phyloP scores from a whole-genome alignment of 176 grass and related monocot species.

The Oryza glumipatula region DNA sequence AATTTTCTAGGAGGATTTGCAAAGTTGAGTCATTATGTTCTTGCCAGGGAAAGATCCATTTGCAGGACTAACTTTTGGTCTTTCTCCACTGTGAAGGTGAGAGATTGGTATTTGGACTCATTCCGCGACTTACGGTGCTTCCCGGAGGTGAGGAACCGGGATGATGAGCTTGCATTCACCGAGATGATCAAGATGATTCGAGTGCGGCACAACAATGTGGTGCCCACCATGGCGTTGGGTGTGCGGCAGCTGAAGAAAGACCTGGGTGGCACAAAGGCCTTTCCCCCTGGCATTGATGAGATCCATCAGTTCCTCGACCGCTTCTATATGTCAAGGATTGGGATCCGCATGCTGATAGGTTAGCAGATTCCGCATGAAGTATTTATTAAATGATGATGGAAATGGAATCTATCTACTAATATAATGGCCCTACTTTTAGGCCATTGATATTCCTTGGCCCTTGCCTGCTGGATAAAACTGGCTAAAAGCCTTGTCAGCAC shows the following conservation, averaged over 20 bases:
- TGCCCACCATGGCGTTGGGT: constrained; percentile 87
- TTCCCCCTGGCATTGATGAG: constrained; percentile 60
- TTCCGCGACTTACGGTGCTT: constrained; percentile 85
- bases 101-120: constrained; percentile 89
- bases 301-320: constrained; percentile 92
- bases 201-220: constrained; percentile 90
- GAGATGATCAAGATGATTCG: constrained; percentile 89
- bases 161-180: constrained; percentile 80
- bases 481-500: neutral
- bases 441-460: constrained; percentile 15
- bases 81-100: constrained; percentile 50
- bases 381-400: constrained; percentile 7
- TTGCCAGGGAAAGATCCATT: constrained; percentile 1
- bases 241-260: constrained; percentile 90
- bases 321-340: constrained; percentile 97
- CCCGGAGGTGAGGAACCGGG: constrained; percentile 50
- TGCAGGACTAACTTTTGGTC: constrained; percentile 8
- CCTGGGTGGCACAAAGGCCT: constrained; percentile 42
- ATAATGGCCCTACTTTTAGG: constrained; percentile 7
- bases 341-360: constrained; percentile 98
- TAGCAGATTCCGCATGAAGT: neutral
- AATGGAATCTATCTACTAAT: constrained; percentile 10
- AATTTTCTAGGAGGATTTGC: constrained; percentile 1
- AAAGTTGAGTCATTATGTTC: constrained; percentile 3
- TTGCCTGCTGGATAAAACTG: constrained; percentile 19